Base-by-base conservation (phyloP, 768 basidiomycete species). In the Strobilomyces dryophilus region DNA sequence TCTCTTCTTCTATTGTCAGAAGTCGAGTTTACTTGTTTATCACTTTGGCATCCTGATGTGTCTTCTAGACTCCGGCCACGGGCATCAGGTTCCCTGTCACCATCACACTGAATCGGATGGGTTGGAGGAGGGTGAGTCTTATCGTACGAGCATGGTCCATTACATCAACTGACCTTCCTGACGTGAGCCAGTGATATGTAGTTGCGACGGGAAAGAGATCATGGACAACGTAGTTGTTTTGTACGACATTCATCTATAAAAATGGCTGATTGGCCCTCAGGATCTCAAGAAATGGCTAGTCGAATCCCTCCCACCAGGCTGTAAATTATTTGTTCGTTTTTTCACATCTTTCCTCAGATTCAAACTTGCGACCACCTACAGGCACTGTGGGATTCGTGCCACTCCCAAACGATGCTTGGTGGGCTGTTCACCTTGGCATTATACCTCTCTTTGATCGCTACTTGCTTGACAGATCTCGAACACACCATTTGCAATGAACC, bases 1-100 rank as follows among this genome's bases (percentile, higher is more conserved):
- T 2, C 78, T 81, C 57, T 79, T 83, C 54, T 82, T 84, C 52
- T 80, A 81, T 41, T 84, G 82, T 83, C 49, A 52, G 76, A n/a
- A 18, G 5, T 15, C 1, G 24, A 39, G 2, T 27, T 26, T 5
- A 12, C 14, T 1, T 20, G 8, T 5, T 3, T 5, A 17, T 17
- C 18, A 8, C 21, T 17, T 32, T 20, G 2, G 6, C 17, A n/a
- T 40, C 27, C 48, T 53, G 27, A 60, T 15, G 29, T 26, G 21
- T 4, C 18, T 6, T n/a, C 27, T 52, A 78, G 77, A 78, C 58
- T 75, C 80, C 0, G 82, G 82, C 0, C 81, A 83, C 57, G 76
- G 75, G 0, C 57, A 60, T 12, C 82, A 83, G 55, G 65, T 74
- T 8, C 55, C 70, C 2, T 78, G 76, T 24, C 52, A 64, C 17